Evolutionary conservation across 164 flowering plant genomes (phyloP).

Genomic region (Piper longum): DNA sequence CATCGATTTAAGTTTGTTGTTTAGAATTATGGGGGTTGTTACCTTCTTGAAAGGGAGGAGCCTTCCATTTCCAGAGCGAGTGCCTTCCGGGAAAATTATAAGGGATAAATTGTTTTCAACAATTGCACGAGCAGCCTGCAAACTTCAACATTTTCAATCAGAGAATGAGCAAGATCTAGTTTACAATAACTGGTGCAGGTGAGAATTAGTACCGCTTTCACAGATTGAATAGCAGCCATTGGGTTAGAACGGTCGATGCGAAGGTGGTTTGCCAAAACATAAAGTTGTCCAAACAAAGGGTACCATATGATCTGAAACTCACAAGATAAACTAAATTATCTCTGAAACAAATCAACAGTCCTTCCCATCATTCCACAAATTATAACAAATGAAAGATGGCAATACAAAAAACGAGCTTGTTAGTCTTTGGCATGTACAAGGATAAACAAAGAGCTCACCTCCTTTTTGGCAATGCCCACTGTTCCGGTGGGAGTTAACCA

Average conservation of each 20-base stretch:
- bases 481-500: conserved; percentile 47
- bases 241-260: conserved; percentile 46
- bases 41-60: conserved; percentile 51
- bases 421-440: not conserved
- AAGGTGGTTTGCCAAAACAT: conserved; percentile 40
- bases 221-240: conserved; percentile 26
- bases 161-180: not conserved
- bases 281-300: conserved; percentile 42
- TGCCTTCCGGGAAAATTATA: conserved; percentile 49
- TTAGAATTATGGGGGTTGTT: not conserved
- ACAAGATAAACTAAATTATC: too few species aligned
- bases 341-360: not conserved
- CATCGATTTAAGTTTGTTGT: too few species aligned
- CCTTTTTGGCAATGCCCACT: conserved; percentile 50
- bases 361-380: too few species aligned
- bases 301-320: conserved; percentile 35
- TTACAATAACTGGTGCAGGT: not conserved
- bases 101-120: conserved; percentile 31
- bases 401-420: not conserved
- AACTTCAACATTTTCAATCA: not conserved
- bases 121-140: conserved; percentile 28
- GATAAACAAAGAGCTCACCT: conserved; percentile 16
- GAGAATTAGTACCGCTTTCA: conserved; percentile 26
- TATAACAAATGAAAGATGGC: too few species aligned
- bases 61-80: conserved; percentile 38